Evolutionary conservation across 345 rosid genomes (phyloP).

Genomic region (Ricinus communis): DNA sequence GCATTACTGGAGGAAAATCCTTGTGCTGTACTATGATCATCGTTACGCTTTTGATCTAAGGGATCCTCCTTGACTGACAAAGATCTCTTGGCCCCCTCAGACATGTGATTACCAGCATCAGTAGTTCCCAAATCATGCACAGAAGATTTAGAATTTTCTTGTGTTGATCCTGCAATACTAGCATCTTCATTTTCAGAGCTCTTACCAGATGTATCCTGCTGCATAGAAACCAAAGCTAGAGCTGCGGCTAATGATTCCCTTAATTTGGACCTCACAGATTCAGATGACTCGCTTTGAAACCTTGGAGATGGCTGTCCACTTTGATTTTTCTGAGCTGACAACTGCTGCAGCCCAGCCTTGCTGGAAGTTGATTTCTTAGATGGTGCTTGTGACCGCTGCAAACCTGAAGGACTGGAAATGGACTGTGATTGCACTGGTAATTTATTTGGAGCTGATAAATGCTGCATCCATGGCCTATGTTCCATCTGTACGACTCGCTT

Average conservation of each 20-base stretch:
- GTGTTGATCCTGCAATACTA: conserved; percentile 16
- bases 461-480: conserved; percentile 86
- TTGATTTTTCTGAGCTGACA: conserved; percentile 41
- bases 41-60: conserved; percentile 19
- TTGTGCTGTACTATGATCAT: conserved; percentile 22
- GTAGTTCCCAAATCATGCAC: conserved; percentile 21
- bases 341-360: conserved; percentile 45
- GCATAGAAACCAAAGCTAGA: conserved; percentile 60
- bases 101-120: conserved; percentile 15
- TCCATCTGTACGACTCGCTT: conserved; percentile 58
- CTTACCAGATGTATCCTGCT: conserved; percentile 38
- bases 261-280: conserved; percentile 76
- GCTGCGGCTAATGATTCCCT: conserved; percentile 81
- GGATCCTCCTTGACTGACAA: conserved; percentile 25
- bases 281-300: conserved; percentile 45
- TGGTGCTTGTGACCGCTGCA: conserved; percentile 40
- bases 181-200: conserved; percentile 38
- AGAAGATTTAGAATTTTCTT: conserved; percentile 30
- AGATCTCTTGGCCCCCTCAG: conserved; percentile 30
- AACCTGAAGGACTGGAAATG: conserved; percentile 31
- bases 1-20: conserved; percentile 28
- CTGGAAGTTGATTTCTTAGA: conserved; percentile 45
- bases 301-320: conserved; percentile 40
- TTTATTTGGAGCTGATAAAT: conserved; percentile 35
- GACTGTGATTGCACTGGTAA: conserved; percentile 40